Evolutionary conservation across 352 stramenopile genomes (phyloP).

Genomic region (Globisporangium orthogonon): DNA sequence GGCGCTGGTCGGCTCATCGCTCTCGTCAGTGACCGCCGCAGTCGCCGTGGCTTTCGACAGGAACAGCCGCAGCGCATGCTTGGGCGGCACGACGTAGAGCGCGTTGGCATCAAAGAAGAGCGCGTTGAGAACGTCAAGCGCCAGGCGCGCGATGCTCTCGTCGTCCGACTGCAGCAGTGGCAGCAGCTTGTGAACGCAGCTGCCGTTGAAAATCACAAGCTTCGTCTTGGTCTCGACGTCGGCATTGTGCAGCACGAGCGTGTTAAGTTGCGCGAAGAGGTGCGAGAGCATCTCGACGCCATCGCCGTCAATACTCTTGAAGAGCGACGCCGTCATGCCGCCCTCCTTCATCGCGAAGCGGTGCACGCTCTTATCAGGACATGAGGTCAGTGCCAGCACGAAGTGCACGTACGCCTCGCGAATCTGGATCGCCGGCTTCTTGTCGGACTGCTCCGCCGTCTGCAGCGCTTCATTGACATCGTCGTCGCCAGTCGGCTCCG

Average conservation of each 20-base stretch:
- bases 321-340: constrained; percentile 53
- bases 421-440: constrained; percentile 45
- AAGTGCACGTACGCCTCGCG: constrained; percentile 57
- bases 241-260: constrained; percentile 47
- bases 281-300: constrained; percentile 39
- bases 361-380: constrained; percentile 67
- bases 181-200: constrained; percentile 60
- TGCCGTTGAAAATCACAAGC: constrained; percentile 49
- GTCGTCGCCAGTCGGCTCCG: background rate
- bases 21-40: background rate
- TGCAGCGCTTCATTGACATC: background rate
- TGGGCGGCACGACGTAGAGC: constrained; percentile 42
- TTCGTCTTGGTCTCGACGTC: constrained; percentile 55
- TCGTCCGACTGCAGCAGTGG: constrained; percentile 59
- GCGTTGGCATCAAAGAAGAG: constrained; percentile 58
- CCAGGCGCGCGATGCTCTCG: constrained; percentile 26
- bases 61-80: constrained; percentile 39
- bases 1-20: constrained; percentile 16
- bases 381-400: constrained; percentile 52
- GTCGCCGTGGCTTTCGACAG: constrained; percentile 26
- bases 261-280: constrained; percentile 35
- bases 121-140: constrained; percentile 31
- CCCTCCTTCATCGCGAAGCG: constrained; percentile 76
- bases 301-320: constrained; percentile 76
- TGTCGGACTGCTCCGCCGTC: background rate